Percentiles rank a stretch among this genome's conserved stretches.
Conservation (phyloP, 2,329 filamentous ascomycete species). For the Phaeosphaeriaceae sp. region DNA sequence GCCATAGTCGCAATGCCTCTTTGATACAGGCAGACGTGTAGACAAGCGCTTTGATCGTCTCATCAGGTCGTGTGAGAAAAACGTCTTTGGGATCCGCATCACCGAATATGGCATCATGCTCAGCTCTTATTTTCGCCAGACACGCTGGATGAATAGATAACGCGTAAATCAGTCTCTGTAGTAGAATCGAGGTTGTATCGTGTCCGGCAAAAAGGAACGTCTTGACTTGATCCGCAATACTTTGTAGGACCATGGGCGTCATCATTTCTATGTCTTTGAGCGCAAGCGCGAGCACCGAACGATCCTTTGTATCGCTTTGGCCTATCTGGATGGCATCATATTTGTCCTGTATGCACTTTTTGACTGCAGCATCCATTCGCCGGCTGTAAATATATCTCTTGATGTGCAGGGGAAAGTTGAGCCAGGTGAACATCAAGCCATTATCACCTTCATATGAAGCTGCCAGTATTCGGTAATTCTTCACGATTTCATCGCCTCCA, state of each 20-base stretch:
- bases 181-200: conserved; percentile 51
- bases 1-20: conserved; percentile 61
- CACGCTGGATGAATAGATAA: conserved; percentile 40
- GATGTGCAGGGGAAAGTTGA: conserved; percentile 27
- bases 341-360: conserved; percentile 32
- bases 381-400: conserved; percentile 27
- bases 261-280: conserved; percentile 38
- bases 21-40: conserved; percentile 63
- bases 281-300: conserved; percentile 44
- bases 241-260: conserved; percentile 45
- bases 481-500: conserved; percentile 32
- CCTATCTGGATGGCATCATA: conserved; percentile 32
- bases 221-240: conserved; percentile 50
- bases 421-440: conserved; percentile 27
- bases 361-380: conserved; percentile 34
- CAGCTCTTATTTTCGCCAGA: conserved; percentile 48
- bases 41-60: conserved; percentile 57
- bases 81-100: conserved; percentile 47
- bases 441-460: conserved; percentile 26
- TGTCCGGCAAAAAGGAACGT: conserved; percentile 57
- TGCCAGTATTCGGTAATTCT: conserved; percentile 28
- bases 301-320: conserved; percentile 29
- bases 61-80: conserved; percentile 52
- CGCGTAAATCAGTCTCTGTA: conserved; percentile 42
- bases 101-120: conserved; percentile 63